A percentile compares a stretch with the other conserved stretches of the same genome.
phyloP scores from a whole-genome alignment of 331 rosid genomes.

The Malus hybrid region DNA sequence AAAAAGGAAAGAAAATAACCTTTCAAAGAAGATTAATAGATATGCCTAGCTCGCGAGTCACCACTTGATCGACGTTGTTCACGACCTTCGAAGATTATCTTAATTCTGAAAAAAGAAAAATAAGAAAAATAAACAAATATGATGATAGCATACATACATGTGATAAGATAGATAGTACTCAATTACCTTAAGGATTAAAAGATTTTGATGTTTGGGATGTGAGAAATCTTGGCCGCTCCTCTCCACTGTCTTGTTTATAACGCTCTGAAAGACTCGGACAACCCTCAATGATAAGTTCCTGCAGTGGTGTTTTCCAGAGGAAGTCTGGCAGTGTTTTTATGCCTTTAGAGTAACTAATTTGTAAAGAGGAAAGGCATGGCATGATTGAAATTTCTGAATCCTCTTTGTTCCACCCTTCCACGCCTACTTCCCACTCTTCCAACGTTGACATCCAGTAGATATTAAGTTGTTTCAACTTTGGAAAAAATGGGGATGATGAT shows the following conservation, averaged over 20 bases:
- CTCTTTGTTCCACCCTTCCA: background rate
- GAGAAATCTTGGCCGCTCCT: background rate
- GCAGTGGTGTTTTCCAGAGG: no score
- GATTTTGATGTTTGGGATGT: background rate
- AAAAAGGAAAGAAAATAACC: no score
- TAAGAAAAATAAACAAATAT: no score
- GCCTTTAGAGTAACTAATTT: rapidly evolving
- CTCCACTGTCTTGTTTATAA: background rate
- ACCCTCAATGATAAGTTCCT: rapidly evolving
- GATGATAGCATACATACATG: background rate
- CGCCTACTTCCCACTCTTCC: background rate
- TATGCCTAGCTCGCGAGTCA: no score
- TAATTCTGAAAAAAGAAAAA: no score
- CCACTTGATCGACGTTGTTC: no score
- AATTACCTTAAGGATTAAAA: background rate
- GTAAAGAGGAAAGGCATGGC: background rate
- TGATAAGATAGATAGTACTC: background rate
- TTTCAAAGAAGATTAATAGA: no score
- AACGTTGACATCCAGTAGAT: no score
- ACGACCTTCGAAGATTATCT: no score
- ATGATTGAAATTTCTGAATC: background rate
- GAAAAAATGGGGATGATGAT: no score
- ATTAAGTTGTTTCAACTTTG: no score
- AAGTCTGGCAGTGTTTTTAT: no score
- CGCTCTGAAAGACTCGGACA: rapidly evolving